Percentiles rank a stretch among this genome's conserved stretches.
These are phyloP conservation scores for Gynochthodes officinalis DNA, from an alignment of 257 asterid species.

Conservation along the genomic window DNA sequence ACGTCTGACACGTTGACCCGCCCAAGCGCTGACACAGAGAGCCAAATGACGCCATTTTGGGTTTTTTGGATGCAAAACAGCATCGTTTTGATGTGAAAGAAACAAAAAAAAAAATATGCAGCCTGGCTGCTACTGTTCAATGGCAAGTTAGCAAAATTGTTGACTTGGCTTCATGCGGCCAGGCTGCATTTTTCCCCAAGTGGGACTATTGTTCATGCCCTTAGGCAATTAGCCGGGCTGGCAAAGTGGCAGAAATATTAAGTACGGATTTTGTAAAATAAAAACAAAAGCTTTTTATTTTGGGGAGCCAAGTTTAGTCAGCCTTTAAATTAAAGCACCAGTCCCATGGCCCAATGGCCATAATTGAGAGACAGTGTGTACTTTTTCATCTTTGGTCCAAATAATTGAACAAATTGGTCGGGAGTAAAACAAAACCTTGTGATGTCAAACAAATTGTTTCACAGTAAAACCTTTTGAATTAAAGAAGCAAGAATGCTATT, in stretches of 20 bases:
- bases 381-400: not conserved
- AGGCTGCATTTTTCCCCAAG: no score
- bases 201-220: no score
- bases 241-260: not conserved
- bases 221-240: not conserved
- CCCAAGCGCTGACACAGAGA: no score
- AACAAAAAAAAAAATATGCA: no score
- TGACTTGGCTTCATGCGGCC: no score
- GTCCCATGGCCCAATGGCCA: not conserved
- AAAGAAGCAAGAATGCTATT: no score
- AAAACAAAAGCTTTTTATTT: not conserved
- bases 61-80: no score
- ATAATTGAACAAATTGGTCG: not conserved
- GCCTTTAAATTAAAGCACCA: not conserved
- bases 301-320: not conserved
- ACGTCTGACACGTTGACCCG: no score
- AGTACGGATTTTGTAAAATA: not conserved
- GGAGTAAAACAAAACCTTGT: not conserved
- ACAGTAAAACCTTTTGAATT: not conserved
- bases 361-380: not conserved
- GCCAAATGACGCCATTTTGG: no score
- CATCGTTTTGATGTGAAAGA: no score
- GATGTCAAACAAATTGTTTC: constrained; percentile 1
- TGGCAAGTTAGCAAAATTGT: no score
- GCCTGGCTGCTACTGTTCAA: no score